phyloP scores from a whole-genome alignment of 2,329 filamentous ascomycete genomes.

The Pseudocercospora vitis region DNA sequence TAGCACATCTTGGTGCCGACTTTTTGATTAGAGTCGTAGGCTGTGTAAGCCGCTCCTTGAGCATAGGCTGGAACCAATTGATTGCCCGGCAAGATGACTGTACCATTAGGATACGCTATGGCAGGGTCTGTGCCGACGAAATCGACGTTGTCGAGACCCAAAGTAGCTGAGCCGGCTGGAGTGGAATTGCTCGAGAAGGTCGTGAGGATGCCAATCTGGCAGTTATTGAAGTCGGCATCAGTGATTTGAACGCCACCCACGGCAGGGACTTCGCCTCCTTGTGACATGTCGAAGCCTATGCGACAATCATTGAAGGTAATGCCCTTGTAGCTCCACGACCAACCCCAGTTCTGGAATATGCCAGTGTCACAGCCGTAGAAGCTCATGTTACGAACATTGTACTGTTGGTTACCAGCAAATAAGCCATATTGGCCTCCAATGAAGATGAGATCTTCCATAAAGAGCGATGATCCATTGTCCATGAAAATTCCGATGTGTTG shows the following conservation, averaged over 20 bases:
- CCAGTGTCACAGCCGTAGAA: conserved; percentile 82
- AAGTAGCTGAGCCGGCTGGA: conserved; percentile 70
- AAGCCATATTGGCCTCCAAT: conserved; percentile 77
- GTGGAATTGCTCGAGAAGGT: conserved; percentile 63
- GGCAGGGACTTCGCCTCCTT: conserved; percentile 47
- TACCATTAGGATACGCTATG: conserved; percentile 59
- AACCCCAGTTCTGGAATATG: conserved; percentile 90
- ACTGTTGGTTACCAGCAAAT: conserved; percentile 84
- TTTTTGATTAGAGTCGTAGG: conserved; percentile 28
- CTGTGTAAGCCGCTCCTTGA: conserved; percentile 69
- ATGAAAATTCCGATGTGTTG: conserved; percentile 62
- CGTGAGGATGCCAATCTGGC: conserved; percentile 72
- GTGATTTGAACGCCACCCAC: conserved; percentile 81
- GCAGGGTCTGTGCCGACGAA: conserved; percentile 64
- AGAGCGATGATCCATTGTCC: conserved; percentile 67
- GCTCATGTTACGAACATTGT: conserved; percentile 77
- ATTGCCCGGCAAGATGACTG: conserved; percentile 67
- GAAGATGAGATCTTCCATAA: conserved; percentile 80
- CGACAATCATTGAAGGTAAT: conserved; percentile 58
- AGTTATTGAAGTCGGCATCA: conserved; percentile 76
- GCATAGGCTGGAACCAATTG: conserved; percentile 64
- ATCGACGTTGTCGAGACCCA: conserved; percentile 86
- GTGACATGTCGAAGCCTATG: conserved; percentile 76
- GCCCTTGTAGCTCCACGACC: conserved; percentile 79
- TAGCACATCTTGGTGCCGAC: conserved; percentile 27